A percentile compares a stretch with the other conserved stretches of the same genome.
These are phyloP conservation scores for Venturia oleaginea DNA, from an alignment of 2,329 filamentous ascomycete species.

Conservation along the genomic window DNA sequence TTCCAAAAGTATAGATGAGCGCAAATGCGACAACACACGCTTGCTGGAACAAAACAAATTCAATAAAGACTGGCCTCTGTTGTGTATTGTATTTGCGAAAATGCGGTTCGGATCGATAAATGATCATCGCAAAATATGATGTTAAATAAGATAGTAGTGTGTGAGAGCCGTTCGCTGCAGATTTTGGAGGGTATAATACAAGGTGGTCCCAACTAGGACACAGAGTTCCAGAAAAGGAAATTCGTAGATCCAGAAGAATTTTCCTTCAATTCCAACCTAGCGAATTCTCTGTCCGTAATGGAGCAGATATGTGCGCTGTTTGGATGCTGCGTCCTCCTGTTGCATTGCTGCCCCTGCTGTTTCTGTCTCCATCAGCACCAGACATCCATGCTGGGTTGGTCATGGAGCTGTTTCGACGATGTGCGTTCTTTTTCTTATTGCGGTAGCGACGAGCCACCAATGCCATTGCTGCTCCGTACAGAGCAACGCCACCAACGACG, in stretches of 20 bases:
- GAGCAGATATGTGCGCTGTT: constrained; percentile 72
- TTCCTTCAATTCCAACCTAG: constrained; percentile 80
- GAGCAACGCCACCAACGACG: constrained; percentile 66
- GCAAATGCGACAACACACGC: not conserved
- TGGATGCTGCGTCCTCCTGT: constrained; percentile 59
- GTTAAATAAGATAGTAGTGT: not conserved
- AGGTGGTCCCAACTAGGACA: not conserved
- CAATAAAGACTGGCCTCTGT: not conserved
- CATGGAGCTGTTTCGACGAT: constrained; percentile 70
- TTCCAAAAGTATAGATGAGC: not conserved
- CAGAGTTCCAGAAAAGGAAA: not conserved
- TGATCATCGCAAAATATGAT: not conserved
- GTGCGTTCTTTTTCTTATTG: constrained; percentile 59
- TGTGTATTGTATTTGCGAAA: not conserved
- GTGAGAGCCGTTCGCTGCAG: not conserved
- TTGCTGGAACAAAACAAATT: not conserved
- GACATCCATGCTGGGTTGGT: constrained; percentile 55
- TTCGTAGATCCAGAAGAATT: not conserved
- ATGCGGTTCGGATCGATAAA: not conserved
- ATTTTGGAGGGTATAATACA: constrained; percentile 2
- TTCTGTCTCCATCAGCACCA: constrained; percentile 42
- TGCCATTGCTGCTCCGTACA: constrained; percentile 94
- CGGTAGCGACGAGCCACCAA: constrained; percentile 84
- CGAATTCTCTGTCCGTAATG: constrained; percentile 88
- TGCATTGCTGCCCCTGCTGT: constrained; percentile 31